Evolutionary conservation across 257 asterid species (phyloP).

Genomic region (Linaria vulgaris): DNA sequence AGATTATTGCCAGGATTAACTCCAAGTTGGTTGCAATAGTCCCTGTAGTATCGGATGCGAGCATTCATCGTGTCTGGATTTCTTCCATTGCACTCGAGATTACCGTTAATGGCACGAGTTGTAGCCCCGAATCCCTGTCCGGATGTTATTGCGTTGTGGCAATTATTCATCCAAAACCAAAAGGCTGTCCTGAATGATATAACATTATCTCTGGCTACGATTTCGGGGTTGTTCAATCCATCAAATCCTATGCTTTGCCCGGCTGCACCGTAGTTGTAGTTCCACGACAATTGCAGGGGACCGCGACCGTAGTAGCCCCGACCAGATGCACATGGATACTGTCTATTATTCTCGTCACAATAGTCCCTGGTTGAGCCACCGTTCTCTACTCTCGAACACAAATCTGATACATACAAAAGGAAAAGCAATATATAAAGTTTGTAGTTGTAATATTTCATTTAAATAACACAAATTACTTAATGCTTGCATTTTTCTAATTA

Average conservation of each 20-base stretch:
- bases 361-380: slow-evolving; percentile 24
- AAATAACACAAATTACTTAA: no score
- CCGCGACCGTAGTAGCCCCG: slow-evolving; percentile 21
- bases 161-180: slow-evolving; percentile 34
- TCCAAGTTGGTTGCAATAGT: slow-evolving; percentile 7
- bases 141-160: slow-evolving; percentile 32
- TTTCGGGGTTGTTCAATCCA: not conserved
- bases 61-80: not conserved
- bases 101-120: slow-evolving; percentile 34
- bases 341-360: slow-evolving; percentile 26
- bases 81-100: slow-evolving; percentile 24
- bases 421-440: not conserved
- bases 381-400: not conserved
- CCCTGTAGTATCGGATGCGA: not conserved
- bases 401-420: not conserved
- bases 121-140: slow-evolving; percentile 44
- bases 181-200: not conserved
- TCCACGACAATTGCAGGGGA: slow-evolving; percentile 1
- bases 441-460: not conserved
- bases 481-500: no score
- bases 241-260: not conserved
- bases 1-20: slow-evolving; percentile 5
- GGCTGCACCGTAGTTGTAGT: slow-evolving; percentile 5
- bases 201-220: not conserved
- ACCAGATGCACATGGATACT: slow-evolving; percentile 29